Evolutionary conservation across 1,284 basidiomycete species (phyloP).

Genomic region (Coriolopsis trogii): DNA sequence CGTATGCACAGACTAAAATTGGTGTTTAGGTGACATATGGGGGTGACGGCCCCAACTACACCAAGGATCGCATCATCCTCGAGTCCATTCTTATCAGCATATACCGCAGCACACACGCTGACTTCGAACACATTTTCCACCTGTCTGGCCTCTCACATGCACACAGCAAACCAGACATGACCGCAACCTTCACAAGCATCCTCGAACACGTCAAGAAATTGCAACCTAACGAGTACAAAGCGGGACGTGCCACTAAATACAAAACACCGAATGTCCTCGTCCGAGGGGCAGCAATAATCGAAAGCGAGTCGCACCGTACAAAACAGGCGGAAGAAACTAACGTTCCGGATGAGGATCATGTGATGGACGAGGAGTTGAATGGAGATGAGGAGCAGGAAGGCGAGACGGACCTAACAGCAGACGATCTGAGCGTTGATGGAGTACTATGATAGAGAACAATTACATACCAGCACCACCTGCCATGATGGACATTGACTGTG

Average conservation of each 20-base stretch:
- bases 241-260: background rate
- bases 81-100: slow-evolving; percentile 19
- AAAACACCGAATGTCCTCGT: background rate
- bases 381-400: too few species aligned
- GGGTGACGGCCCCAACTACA: slow-evolving; percentile 15
- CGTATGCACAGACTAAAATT: background rate
- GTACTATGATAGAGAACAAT: too few species aligned
- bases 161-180: slow-evolving; percentile 15
- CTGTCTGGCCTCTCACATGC: background rate
- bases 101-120: slow-evolving; percentile 7
- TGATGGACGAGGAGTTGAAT: too few species aligned
- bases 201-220: background rate
- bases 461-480: too few species aligned
- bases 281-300: background rate
- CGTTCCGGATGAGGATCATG: too few species aligned
- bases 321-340: too few species aligned
- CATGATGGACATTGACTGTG: too few species aligned
- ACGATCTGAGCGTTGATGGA: too few species aligned
- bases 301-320: too few species aligned
- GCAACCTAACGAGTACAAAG: background rate
- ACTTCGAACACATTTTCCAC: slow-evolving; percentile 14
- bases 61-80: slow-evolving; percentile 12
- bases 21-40: slow-evolving; percentile 7
- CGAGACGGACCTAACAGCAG: too few species aligned
- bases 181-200: slow-evolving; percentile 6